These are phyloP conservation scores for Termitomyces sp. DNA, from an alignment of 768 basidiomycete genomes.

Conservation along the genomic window DNA sequence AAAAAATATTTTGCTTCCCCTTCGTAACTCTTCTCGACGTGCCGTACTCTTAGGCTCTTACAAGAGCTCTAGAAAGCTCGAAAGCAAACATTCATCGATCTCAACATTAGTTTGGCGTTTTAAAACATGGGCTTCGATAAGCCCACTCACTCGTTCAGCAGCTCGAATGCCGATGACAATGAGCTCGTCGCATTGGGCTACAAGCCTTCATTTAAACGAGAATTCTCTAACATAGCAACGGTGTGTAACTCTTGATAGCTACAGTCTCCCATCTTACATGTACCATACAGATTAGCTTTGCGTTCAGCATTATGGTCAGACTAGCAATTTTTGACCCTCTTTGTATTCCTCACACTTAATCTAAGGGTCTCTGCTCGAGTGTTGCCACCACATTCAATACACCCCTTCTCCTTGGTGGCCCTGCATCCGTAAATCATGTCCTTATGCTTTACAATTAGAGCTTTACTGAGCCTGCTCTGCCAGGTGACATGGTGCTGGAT, in stretches of 20 bases:
- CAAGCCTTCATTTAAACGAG: slow-evolving; percentile 76
- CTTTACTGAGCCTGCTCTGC: neutral
- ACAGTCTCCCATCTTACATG: neutral
- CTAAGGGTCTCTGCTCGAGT: slow-evolving; percentile 65
- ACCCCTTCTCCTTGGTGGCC: slow-evolving; percentile 63
- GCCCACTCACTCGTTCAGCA: slow-evolving; percentile 15
- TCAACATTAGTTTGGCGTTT: neutral
- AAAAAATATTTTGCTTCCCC: neutral
- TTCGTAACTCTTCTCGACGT: neutral
- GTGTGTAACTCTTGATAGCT: slow-evolving; percentile 29
- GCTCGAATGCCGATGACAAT: slow-evolving; percentile 54
- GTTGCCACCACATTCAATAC: slow-evolving; percentile 79
- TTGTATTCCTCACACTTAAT: neutral
- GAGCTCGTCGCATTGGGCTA: slow-evolving; percentile 65
- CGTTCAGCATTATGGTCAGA: slow-evolving; percentile 68
- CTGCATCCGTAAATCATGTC: slow-evolving; percentile 47
- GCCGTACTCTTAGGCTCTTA: neutral
- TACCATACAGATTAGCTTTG: slow-evolving; percentile 57
- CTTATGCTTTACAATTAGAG: neutral
- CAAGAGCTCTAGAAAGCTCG: neutral
- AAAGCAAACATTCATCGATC: neutral
- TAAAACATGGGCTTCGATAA: slow-evolving; percentile 10
- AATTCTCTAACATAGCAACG: slow-evolving; percentile 81
- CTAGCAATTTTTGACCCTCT: neutral
- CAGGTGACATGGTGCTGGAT: slow-evolving; percentile 74